Percentiles rank a stretch among this genome's conserved stretches.
phyloP scores from a whole-genome alignment of 352 stramenopile genomes.

The Pythium graminicola region DNA sequence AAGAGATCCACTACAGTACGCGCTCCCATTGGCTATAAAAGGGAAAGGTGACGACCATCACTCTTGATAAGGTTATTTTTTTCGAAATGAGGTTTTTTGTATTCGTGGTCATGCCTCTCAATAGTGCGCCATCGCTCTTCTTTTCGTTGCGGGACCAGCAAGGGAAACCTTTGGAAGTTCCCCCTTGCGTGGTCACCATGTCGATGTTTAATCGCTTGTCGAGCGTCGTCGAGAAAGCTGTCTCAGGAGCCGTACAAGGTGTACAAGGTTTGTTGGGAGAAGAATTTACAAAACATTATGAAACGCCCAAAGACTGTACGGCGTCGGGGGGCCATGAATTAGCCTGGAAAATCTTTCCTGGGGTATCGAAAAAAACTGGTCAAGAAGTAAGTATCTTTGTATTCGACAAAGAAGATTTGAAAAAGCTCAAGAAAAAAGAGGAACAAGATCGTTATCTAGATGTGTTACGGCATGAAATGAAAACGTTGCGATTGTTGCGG shows the following conservation, averaged over 20 bases:
- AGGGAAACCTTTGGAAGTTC: background rate
- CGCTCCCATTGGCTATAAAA: no score
- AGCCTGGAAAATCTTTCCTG: constrained; percentile 80
- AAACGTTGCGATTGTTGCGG: constrained; percentile 75
- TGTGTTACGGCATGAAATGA: constrained; percentile 85
- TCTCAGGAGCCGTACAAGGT: constrained; percentile 65
- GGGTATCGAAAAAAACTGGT: constrained; percentile 70
- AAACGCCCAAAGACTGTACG: constrained; percentile 81
- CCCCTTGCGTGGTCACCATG: background rate
- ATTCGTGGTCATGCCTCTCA: background rate
- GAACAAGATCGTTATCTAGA: constrained; percentile 82
- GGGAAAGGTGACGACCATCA: no score
- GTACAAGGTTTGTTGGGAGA: constrained; percentile 72
- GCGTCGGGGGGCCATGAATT: constrained; percentile 79
- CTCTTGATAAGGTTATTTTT: background rate
- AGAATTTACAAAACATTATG: constrained; percentile 82
- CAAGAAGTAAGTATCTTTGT: constrained; percentile 80
- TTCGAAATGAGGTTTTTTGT: constrained; percentile 3
- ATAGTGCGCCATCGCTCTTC: constrained; percentile 6
- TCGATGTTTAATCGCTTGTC: constrained; percentile 46
- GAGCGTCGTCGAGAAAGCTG: constrained; percentile 43
- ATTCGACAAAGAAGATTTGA: constrained; percentile 85
- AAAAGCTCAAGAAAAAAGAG: constrained; percentile 79
- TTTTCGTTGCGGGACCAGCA: background rate
- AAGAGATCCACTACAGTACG: no score